Evolutionary conservation across 2,329 filamentous ascomycete species (phyloP), one percentile per base, ranked within the genome.

Genomic region (Colletotrichum karsti): DNA sequence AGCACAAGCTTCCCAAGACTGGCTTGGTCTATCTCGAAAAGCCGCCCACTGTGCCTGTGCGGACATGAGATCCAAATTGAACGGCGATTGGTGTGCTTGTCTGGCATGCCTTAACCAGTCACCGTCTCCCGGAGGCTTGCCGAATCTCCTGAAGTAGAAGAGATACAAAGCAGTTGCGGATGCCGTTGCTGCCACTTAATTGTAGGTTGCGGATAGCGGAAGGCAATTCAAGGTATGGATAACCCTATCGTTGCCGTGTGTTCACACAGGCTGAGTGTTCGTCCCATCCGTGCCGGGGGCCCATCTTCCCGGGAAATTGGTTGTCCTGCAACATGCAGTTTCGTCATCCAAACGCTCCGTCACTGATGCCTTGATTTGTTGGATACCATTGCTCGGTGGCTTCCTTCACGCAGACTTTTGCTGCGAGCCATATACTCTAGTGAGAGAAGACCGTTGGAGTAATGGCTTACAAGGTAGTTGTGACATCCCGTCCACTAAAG

Each of bases 281-380:
- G 53, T 64, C 59, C 64, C 59, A 67, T 63, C 42, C 35, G 50
- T 42, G 63, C 58, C 35, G 26, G 63, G 50, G 63, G 41, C 18
- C n/a, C 33, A 15, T 50, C 26, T 26, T 57, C 48, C 63, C 63
- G 51, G 63, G 58, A 67, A 51, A 67, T 63, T 63, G 42, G 51
- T 41, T 46, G 41, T 63, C 41, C 63, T 67, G 63, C 63, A 62
- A 48, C 39, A 18, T n/a, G n/a, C 22, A 50, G 20, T 22, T 56
- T 55, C 28, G 28, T 53, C 37, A 53, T 20, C 46, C 56, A 54
- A 51, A 30, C 28, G 35, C 28, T 46, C 30, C 46, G 56, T 53
- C 12, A 22, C 22, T 12, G 18, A 54, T 65, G 46, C 44, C 28
- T 44, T 41, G 8, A n/a, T 37, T 46, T 22, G 46, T 15, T 13